A percentile compares a stretch with the other conserved stretches of the same genome.
These are phyloP conservation scores for Gnomoniopsis sp. DNA, from an alignment of 2,329 filamentous ascomycete species.

Conservation along the genomic window DNA sequence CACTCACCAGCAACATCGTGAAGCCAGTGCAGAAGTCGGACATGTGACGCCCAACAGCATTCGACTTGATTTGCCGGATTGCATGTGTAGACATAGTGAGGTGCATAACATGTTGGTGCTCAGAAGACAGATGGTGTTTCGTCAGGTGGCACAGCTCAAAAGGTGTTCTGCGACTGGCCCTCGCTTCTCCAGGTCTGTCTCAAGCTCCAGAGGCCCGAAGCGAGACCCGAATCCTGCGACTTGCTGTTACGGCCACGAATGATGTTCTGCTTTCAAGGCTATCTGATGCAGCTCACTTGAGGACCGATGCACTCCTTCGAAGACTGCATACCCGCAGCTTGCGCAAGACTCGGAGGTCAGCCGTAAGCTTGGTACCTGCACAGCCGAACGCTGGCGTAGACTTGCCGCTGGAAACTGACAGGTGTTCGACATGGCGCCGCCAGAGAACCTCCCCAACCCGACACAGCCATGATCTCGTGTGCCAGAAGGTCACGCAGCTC, in stretches of 20 bases:
- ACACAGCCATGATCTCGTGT: background rate
- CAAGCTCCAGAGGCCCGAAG: slow-evolving; percentile 1
- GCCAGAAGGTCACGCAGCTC: background rate
- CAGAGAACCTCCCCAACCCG: background rate
- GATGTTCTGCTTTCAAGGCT: background rate
- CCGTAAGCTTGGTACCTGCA: background rate
- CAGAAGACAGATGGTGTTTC: background rate
- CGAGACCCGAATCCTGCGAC: background rate
- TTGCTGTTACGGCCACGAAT: background rate
- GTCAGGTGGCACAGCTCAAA: slow-evolving; percentile 1
- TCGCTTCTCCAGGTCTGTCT: slow-evolving; percentile 1
- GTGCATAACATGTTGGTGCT: background rate
- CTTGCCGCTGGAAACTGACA: background rate
- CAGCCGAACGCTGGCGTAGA: background rate
- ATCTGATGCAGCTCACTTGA: background rate
- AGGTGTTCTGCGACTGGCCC: background rate
- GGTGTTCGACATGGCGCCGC: background rate
- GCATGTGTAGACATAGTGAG: background rate
- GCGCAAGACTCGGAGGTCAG: background rate
- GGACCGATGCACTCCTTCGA: background rate
- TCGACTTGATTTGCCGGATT: background rate
- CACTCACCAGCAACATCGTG: slow-evolving; percentile 3
- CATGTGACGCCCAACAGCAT: background rate
- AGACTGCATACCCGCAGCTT: background rate
- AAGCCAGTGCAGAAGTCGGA: background rate